Conservation (phyloP, 1,139 yeast genomes). For the Kurtzmaniella quercitrusa region DNA sequence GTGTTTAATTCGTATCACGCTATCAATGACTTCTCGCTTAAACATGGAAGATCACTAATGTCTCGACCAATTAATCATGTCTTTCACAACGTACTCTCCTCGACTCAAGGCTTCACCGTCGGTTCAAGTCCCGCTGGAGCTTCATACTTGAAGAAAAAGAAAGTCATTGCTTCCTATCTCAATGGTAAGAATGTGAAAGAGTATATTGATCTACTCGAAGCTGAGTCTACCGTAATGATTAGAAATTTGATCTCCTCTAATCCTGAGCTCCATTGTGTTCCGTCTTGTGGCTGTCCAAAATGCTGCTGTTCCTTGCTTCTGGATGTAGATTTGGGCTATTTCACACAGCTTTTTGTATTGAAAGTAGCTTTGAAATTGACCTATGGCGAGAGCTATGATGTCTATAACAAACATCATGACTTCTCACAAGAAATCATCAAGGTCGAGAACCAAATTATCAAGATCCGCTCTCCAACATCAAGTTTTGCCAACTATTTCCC, state of each 20-base stretch:
- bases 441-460: constrained; percentile 63
- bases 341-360: constrained; percentile 52
- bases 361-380: constrained; percentile 54
- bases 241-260: constrained; percentile 19
- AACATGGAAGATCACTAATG: constrained; percentile 48
- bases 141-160: constrained; percentile 50
- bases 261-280: constrained; percentile 18
- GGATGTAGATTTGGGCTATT: constrained; percentile 39
- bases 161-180: constrained; percentile 48
- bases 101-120: constrained; percentile 61
- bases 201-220: constrained; percentile 38
- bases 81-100: constrained; percentile 63
- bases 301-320: constrained; percentile 12
- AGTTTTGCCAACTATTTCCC: constrained; percentile 64
- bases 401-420: constrained; percentile 30
- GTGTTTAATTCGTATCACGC: constrained; percentile 63
- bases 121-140: constrained; percentile 73
- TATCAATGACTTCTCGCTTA: constrained; percentile 51
- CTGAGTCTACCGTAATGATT: constrained; percentile 33
- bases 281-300: constrained; percentile 17
- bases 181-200: constrained; percentile 32
- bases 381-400: constrained; percentile 55
- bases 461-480: constrained; percentile 59
- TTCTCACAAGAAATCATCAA: constrained; percentile 51
- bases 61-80: constrained; percentile 68